These are phyloP conservation scores for Papiliotrema fonsecae DNA, from an alignment of 1,284 basidiomycete species.

Conservation along the genomic window DNA sequence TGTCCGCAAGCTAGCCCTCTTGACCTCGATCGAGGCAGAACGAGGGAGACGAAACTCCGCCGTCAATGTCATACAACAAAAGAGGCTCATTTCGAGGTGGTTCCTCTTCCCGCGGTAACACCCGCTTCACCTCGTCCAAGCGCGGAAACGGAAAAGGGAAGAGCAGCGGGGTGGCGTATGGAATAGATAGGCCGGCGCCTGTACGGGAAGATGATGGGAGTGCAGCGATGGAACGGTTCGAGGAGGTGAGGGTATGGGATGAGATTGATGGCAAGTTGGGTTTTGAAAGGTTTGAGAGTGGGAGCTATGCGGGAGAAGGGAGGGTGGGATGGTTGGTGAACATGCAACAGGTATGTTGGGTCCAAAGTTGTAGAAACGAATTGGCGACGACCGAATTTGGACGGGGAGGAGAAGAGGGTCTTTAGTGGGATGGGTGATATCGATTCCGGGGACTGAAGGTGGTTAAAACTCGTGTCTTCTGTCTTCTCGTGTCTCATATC, in stretches of 20 bases:
- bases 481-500: no score
- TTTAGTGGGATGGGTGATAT: no score
- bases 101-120: slow-evolving; percentile 44
- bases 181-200: slow-evolving; percentile 49
- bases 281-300: slow-evolving; percentile 66
- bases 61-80: not conserved
- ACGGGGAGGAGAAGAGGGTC: no score
- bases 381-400: no score
- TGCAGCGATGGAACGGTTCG: slow-evolving; percentile 73
- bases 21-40: not conserved
- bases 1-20: not conserved
- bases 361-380: no score
- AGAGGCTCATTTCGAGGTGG: slow-evolving; percentile 21
- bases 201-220: slow-evolving; percentile 82
- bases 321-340: slow-evolving; percentile 93
- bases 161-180: slow-evolving; percentile 24
- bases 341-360: slow-evolving; percentile 93
- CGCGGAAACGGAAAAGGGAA: slow-evolving; percentile 5
- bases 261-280: slow-evolving; percentile 93
- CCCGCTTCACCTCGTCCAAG: slow-evolving; percentile 42
- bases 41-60: not conserved
- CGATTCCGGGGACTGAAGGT: no score
- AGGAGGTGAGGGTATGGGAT: slow-evolving; percentile 67
- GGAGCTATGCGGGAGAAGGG: slow-evolving; percentile 56
- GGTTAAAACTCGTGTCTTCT: no score